Evolutionary conservation across 2,329 filamentous ascomycete genomes (phyloP).

Genomic region (Penicillium sp.): DNA sequence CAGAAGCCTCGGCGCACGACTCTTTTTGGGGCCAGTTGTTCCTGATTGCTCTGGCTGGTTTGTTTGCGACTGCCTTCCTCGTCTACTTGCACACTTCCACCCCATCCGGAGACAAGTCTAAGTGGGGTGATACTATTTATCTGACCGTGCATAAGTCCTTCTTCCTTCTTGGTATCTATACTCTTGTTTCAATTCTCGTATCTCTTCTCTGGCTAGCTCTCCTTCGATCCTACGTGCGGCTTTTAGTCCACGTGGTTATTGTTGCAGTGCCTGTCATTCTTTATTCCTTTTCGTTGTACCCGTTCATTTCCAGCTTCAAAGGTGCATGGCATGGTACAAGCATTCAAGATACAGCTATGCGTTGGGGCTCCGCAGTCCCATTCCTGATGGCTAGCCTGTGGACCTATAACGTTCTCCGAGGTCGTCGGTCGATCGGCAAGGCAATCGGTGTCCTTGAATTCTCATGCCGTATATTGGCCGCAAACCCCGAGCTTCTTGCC

Average conservation of each 20-base stretch:
- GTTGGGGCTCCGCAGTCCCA: conserved; percentile 81
- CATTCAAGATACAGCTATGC: conserved; percentile 86
- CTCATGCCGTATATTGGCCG: conserved; percentile 80
- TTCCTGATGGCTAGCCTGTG: conserved; percentile 74
- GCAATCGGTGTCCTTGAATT: conserved; percentile 92
- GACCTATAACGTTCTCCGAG: conserved; percentile 81
- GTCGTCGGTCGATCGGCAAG: conserved; percentile 77
- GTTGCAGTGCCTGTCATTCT: conserved; percentile 84
- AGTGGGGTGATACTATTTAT: conserved; percentile 90
- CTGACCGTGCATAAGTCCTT: conserved; percentile 84
- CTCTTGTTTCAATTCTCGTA: conserved; percentile 83
- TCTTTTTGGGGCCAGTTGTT: conserved; percentile 91
- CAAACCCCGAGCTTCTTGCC: conserved; percentile 79
- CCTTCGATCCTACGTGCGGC: conserved; percentile 82
- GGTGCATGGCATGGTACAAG: conserved; percentile 73
- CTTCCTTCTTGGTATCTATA: conserved; percentile 87
- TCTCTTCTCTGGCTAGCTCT: conserved; percentile 89
- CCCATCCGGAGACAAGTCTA: conserved; percentile 67
- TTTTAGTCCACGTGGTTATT: conserved; percentile 79
- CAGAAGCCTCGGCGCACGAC: conserved; percentile 80
- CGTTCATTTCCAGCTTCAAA: conserved; percentile 86
- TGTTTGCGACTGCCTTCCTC: conserved; percentile 86
- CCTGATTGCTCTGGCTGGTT: conserved; percentile 77
- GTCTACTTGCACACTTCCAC: conserved; percentile 86
- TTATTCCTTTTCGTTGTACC: conserved; percentile 87